phyloP scores from a whole-genome alignment of 169 alveolate genomes.

The Cryptosporidium ryanae region DNA sequence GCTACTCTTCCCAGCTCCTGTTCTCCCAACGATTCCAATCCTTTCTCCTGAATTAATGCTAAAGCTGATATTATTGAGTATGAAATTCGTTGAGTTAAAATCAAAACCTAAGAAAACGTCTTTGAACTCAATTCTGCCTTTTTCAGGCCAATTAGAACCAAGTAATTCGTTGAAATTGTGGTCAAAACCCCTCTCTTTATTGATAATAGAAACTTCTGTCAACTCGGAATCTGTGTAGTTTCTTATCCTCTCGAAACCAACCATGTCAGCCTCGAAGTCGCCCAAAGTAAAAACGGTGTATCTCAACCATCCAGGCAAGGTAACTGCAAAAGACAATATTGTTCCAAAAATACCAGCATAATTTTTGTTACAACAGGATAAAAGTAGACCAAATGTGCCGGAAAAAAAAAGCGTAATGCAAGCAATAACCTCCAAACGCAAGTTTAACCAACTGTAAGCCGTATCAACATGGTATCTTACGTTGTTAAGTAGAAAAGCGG shows the following conservation, averaged over 20 bases:
- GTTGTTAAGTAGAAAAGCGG: conserved; percentile 11
- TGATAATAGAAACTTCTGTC: not conserved
- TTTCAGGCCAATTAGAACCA: conserved; percentile 20
- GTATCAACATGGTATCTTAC: conserved; percentile 59
- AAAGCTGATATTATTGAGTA: conserved; percentile 64
- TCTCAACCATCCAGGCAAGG: conserved; percentile 67
- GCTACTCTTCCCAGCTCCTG: conserved; percentile 89
- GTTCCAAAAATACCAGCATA: conserved; percentile 38
- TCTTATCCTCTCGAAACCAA: conserved; percentile 64
- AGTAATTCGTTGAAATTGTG: not conserved
- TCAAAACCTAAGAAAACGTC: conserved; percentile 16
- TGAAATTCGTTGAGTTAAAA: conserved; percentile 18
- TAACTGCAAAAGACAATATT: conserved; percentile 55
- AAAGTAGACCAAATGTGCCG: conserved; percentile 50
- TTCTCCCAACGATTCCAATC: conserved; percentile 87
- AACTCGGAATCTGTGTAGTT: conserved; percentile 38
- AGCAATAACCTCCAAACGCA: conserved; percentile 65
- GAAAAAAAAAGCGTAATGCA: conserved; percentile 26
- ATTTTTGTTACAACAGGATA: conserved; percentile 18
- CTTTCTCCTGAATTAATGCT: conserved; percentile 78
- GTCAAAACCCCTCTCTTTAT: not conserved
- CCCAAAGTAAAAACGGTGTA: conserved; percentile 28
- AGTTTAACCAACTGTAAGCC: conserved; percentile 54
- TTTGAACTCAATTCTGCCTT: conserved; percentile 56
- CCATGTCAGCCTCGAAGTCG: conserved; percentile 63